Evolutionary conservation across 495 filamentous ascomycete species (phyloP).

Genomic region (Hyaloscypha bicolor): DNA sequence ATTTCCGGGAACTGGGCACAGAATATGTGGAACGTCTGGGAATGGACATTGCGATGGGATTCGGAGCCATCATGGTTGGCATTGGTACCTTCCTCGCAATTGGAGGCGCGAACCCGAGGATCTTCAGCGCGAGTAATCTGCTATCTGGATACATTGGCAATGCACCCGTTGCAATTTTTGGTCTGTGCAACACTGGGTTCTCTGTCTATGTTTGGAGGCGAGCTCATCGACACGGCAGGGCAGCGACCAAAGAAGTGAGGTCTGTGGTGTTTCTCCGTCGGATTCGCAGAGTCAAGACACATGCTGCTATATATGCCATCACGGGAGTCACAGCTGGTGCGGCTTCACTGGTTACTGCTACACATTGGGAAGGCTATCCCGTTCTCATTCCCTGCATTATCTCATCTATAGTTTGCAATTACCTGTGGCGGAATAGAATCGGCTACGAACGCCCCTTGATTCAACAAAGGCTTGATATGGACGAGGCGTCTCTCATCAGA

Average conservation of each 20-base stretch:
- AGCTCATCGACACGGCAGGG: slow-evolving; percentile 39
- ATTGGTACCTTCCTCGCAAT: slow-evolving; percentile 54
- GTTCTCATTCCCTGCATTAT: slow-evolving; percentile 52
- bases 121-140: slow-evolving; percentile 49
- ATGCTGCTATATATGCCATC: slow-evolving; percentile 43
- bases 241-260: slow-evolving; percentile 24
- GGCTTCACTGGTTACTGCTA: slow-evolving; percentile 51
- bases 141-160: slow-evolving; percentile 55
- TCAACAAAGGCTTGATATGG: slow-evolving; percentile 22
- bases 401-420: slow-evolving; percentile 44
- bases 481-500: slow-evolving; percentile 30
- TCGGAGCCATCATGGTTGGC: slow-evolving; percentile 49
- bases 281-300: slow-evolving; percentile 42
- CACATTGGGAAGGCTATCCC: slow-evolving; percentile 52
- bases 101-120: slow-evolving; percentile 42
- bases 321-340: slow-evolving; percentile 52
- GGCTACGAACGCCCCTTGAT: slow-evolving; percentile 49
- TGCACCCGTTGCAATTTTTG: slow-evolving; percentile 45
- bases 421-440: slow-evolving; percentile 47
- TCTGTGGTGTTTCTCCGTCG: slow-evolving; percentile 38
- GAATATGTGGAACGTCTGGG: slow-evolving; percentile 50
- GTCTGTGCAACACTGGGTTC: slow-evolving; percentile 48
- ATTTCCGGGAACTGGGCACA: slow-evolving; percentile 45
- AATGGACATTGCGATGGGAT: slow-evolving; percentile 50
- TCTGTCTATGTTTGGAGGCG: slow-evolving; percentile 42